phyloP scores from a whole-genome alignment of 208 protist species.

The Willaertia magna region DNA sequence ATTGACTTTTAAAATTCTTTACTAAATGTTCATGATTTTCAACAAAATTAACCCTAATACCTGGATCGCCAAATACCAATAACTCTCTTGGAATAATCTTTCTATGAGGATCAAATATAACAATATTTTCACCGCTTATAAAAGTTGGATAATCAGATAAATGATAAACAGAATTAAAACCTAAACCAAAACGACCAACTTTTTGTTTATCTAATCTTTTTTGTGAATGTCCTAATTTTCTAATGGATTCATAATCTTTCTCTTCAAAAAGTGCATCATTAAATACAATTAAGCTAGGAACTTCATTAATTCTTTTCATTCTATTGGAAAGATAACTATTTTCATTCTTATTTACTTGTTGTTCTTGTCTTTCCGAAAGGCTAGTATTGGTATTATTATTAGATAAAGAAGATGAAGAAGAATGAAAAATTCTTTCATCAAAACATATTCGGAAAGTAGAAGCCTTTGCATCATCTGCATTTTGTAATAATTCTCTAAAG shows the following conservation, averaged over 20 bases:
- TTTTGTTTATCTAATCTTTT: slow-evolving; percentile 9
- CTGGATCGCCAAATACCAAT: background rate
- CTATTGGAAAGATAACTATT: no score
- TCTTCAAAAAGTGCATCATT: slow-evolving; percentile 31
- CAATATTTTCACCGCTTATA: slow-evolving; percentile 23
- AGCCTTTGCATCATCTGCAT: slow-evolving; percentile 39
- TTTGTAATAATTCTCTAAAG: slow-evolving; percentile 38
- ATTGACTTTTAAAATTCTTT: background rate
- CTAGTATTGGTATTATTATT: background rate
- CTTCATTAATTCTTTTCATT: no score
- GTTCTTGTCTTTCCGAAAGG: no score
- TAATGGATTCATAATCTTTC: slow-evolving; percentile 22
- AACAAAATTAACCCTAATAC: background rate
- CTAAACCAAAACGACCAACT: slow-evolving; percentile 36
- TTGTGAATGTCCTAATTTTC: slow-evolving; percentile 19
- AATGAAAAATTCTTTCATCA: background rate
- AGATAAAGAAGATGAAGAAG: background rate
- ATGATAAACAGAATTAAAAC: slow-evolving; percentile 43
- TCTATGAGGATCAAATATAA: slow-evolving; percentile 26
- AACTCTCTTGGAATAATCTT: background rate
- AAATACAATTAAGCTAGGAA: slow-evolving; percentile 25
- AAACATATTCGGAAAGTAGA: slow-evolving; percentile 24
- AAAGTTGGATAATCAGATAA: slow-evolving; percentile 37
- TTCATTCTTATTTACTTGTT: no score
- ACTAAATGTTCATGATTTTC: background rate